These are phyloP conservation scores for Zostera marina DNA, from an alignment of 116 monocot species.

Conservation along the genomic window DNA sequence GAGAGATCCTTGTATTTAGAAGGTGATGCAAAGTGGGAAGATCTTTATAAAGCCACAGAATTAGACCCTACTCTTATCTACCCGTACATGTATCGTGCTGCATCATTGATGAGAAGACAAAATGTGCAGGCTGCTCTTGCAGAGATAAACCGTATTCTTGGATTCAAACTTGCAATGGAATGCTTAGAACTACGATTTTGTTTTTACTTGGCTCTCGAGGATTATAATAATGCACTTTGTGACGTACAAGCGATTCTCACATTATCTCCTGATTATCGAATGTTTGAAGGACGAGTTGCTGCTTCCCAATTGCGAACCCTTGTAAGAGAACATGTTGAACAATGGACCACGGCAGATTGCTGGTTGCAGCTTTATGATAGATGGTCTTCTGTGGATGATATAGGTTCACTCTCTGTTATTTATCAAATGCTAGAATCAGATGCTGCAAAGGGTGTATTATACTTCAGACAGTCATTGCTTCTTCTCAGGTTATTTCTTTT, in stretches of 20 bases:
- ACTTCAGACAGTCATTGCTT: constrained; percentile 80
- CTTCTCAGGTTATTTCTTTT: constrained; percentile 38
- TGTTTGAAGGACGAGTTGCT: constrained; percentile 64
- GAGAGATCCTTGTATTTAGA: constrained; percentile 54
- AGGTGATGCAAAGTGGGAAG: constrained; percentile 37
- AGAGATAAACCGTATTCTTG: constrained; percentile 60
- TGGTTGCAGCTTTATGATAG: constrained; percentile 75
- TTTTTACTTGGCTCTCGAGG: constrained; percentile 51
- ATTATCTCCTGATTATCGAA: constrained; percentile 36
- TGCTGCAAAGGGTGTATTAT: constrained; percentile 51
- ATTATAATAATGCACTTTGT: constrained; percentile 44
- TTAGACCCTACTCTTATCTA: constrained; percentile 55
- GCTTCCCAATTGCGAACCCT: constrained; percentile 49
- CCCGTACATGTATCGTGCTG: constrained; percentile 73
- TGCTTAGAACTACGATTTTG: constrained; percentile 63
- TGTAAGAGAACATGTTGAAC: constrained; percentile 53
- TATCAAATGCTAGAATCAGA: constrained; percentile 73
- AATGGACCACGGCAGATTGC: constrained; percentile 67
- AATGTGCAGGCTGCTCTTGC: constrained; percentile 37
- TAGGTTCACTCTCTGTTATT: constrained; percentile 65
- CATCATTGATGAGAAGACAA: constrained; percentile 50
- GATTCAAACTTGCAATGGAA: constrained; percentile 59
- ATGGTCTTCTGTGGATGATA: constrained; percentile 81
- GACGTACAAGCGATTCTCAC: constrained; percentile 64
- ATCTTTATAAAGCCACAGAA: constrained; percentile 56